These are phyloP conservation scores for Termitomyces sp. DNA, from an alignment of 768 basidiomycete genomes.

Conservation along the genomic window DNA sequence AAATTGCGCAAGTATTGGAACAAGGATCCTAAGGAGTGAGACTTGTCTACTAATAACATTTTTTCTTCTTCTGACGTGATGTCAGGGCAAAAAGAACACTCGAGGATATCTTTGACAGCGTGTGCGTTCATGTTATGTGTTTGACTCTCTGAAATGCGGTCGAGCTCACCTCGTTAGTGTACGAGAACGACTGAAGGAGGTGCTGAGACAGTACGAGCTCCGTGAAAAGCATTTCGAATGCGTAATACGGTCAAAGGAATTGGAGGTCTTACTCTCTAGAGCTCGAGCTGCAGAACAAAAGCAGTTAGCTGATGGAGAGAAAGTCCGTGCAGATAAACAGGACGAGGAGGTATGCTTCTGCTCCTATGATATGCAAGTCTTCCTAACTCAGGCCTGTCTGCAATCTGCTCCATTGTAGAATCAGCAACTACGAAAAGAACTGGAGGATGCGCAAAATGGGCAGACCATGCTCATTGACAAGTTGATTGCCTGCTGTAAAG, in stretches of 20 bases:
- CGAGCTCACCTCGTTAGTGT: constrained; percentile 42
- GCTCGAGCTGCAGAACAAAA: constrained; percentile 87
- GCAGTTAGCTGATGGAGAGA: constrained; percentile 75
- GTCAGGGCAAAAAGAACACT: constrained; percentile 65
- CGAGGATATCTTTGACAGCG: constrained; percentile 80
- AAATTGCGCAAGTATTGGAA: constrained; percentile 80
- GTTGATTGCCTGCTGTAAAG: constrained; percentile 80
- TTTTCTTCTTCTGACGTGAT: constrained; percentile 4
- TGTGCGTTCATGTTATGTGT: constrained; percentile 45
- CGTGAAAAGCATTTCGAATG: constrained; percentile 92
- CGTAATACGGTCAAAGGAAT: constrained; percentile 86
- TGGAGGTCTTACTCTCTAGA: constrained; percentile 81
- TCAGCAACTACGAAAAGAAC: constrained; percentile 63
- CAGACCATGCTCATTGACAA: constrained; percentile 82
- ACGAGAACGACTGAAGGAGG: constrained; percentile 80
- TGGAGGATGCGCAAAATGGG: constrained; percentile 74
- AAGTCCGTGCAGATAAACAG: constrained; percentile 53
- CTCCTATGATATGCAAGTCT: constrained; percentile 11
- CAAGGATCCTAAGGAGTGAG: constrained; percentile 69
- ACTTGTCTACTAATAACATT: neutral
- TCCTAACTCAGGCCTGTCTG: constrained; percentile 5
- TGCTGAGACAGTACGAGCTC: constrained; percentile 83
- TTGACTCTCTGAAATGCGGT: neutral
- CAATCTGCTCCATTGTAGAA: constrained; percentile 33
- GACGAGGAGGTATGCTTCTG: constrained; percentile 65